These are phyloP conservation scores for apple (Malus domestica) DNA, from an alignment of 306 rosid species.

Conservation along the genomic window DNA sequence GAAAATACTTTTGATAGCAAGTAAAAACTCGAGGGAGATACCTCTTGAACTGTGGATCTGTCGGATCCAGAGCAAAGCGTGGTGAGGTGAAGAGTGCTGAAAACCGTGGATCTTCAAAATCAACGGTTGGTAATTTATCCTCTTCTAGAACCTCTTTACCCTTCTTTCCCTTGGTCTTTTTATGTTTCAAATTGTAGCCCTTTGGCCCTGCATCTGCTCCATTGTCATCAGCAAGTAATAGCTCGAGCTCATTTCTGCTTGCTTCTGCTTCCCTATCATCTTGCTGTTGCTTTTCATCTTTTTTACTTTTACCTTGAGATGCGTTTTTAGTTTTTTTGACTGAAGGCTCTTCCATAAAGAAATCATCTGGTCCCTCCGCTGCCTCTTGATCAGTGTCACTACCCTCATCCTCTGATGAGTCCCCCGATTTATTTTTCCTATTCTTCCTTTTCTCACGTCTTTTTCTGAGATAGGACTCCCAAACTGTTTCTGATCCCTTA, in stretches of 20 bases:
- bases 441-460: conserved; percentile 63
- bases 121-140: conserved; percentile 53
- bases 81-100: conserved; percentile 45
- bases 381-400: conserved; percentile 52
- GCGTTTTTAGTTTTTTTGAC: conserved; percentile 42
- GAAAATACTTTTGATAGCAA: background rate
- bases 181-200: conserved; percentile 69
- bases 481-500: conserved; percentile 63
- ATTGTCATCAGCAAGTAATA: conserved; percentile 80
- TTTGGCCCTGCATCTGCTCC: conserved; percentile 43
- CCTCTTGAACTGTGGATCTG: conserved; percentile 89
- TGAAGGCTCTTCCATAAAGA: conserved; percentile 67
- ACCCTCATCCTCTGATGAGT: conserved; percentile 60
- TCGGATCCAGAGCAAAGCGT: conserved; percentile 71
- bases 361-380: conserved; percentile 56
- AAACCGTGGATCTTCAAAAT: conserved; percentile 75
- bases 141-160: conserved; percentile 54
- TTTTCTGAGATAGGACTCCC: conserved; percentile 71
- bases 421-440: conserved; percentile 46
- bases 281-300: conserved; percentile 23
- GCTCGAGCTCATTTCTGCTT: conserved; percentile 79
- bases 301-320: conserved; percentile 20
- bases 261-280: conserved; percentile 44
- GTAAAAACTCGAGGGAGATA: conserved; percentile 10
- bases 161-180: conserved; percentile 55